Base-by-base conservation (phyloP, 495 filamentous ascomycete genomes). In the Penicillium canescens region DNA sequence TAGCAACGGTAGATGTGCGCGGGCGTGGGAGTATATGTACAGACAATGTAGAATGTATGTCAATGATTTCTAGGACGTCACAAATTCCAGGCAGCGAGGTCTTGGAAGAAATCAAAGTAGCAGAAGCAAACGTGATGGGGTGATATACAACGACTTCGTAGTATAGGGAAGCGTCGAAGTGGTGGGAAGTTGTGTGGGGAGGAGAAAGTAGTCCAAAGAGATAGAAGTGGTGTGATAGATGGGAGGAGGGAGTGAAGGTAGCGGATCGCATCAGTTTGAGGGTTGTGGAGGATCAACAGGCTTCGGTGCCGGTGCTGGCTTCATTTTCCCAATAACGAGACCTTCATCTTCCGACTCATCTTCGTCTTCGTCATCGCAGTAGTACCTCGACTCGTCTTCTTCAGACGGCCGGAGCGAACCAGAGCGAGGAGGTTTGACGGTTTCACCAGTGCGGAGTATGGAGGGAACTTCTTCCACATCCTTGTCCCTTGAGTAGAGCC, bases 341-440 rank as follows among this genome's bases (percentile, higher is more conserved):
- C 63, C 76, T 64, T 82, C 79, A 24, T 79, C 78, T 58, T 82
- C 79, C 0, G 79, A 81, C 12, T 78, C 76, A 16, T 66, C 56
- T 21, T 77, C 74, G 43, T 78, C 69, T 51, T 78, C 76, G 46
- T 78, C 72, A 42, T 76, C 71, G 42, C 72, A 77, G 57, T 73
- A 75, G 52, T 73, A 78, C 38, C 70, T 57, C 36, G 67, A 68
- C 49, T 74, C 72, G 26, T 77, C 73, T 33, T 76, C 74, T 43
- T 77, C 70, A 5, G 57, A 55, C 6, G 64, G 52, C 2, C 65
- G 65, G 7, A 47, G 61, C 10, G 60, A 54, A 35, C 53, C 63
- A 9, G 44, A 40, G 13, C 55, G 63, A 38, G 42, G 58, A 3
- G 72, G 67, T 56, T 74, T 78, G 51, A 77, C 69, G 7, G 75